Evolutionary conservation across 2,329 filamentous ascomycete genomes (phyloP), one percentile per base, ranked within the genome.

Genomic region (Venturia carpophila): DNA sequence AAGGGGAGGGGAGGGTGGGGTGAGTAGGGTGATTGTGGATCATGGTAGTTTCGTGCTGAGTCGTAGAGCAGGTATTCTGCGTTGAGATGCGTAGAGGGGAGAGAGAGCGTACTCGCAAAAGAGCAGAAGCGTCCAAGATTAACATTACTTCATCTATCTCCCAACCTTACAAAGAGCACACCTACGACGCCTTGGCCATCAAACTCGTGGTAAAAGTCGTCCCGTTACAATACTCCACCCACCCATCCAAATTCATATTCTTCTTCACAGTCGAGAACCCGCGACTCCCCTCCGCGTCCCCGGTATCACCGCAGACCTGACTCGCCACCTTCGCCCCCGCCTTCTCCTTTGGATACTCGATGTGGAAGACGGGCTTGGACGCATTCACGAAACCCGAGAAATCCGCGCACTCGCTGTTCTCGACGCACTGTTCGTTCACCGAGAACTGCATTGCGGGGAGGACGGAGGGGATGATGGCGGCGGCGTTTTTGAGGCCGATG

Each of bases 361-460:
- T 64, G 30, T 65, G 62, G 27, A 64, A 64, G 5, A 66, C 64
- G 10, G 64, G 64, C n/a, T 66, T 66, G 5, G 37, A 41, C 7
- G 61, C 81, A 13, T 79, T 70, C 65, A 87, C 80, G 70, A 89
- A 89, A 2, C 80, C 73, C 1, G 76, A 73, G 71, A 85, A 89
- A 1, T 74, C 79, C 42, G 76, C 75, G 70, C 87, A 89, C 72
- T 89, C 86, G 7, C 75, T 66, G 69, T 83, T 84, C 71, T 86
- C 69, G n/a, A 81, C 79, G 72, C 88, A 90, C 75, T 89, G 82
- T 77, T 90, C 88, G 73, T 89, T 88, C 69, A 91, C 86, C 6
- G 80, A 82, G 75, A 87, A 91, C 70, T 88, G 79, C 62, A 88
- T 82, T 5, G 81, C 73, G 39, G 77, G 73, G 7, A 83, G 73